phyloP scores from a whole-genome alignment of 345 rosid species.

The Rhodamnia argentea region DNA sequence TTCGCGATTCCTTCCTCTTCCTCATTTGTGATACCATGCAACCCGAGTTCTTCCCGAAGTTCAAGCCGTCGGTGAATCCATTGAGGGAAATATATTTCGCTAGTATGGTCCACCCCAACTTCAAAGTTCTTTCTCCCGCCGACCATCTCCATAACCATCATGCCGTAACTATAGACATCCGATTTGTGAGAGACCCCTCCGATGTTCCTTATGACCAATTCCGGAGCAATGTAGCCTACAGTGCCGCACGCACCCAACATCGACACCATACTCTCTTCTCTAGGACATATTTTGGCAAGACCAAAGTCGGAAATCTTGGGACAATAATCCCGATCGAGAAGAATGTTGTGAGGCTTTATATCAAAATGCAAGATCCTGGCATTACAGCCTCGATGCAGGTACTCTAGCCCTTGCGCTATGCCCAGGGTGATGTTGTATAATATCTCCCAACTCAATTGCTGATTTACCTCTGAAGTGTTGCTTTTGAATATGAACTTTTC shows the following conservation, averaged over 20 bases:
- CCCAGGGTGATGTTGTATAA: not conserved
- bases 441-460: not conserved
- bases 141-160: not conserved
- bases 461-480: fast-evolving
- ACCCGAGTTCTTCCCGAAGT: not conserved
- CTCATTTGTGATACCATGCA: fast-evolving
- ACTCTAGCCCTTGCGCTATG: not conserved
- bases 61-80: not conserved
- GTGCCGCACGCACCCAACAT: not conserved
- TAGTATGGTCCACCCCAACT: not conserved
- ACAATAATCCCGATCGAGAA: not conserved
- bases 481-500: not conserved
- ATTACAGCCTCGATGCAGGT: not conserved
- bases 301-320: not conserved
- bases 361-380: not conserved
- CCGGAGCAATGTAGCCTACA: not conserved
- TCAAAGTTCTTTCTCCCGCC: not conserved
- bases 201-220: not conserved
- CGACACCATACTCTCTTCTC: not conserved
- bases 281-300: not conserved
- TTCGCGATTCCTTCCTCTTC: fast-evolving
- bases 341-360: not conserved
- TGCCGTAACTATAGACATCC: not conserved
- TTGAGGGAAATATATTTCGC: not conserved
- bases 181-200: not conserved